Conservation (phyloP, 2,329 filamentous ascomycete species). For the Beauveria sp. region DNA sequence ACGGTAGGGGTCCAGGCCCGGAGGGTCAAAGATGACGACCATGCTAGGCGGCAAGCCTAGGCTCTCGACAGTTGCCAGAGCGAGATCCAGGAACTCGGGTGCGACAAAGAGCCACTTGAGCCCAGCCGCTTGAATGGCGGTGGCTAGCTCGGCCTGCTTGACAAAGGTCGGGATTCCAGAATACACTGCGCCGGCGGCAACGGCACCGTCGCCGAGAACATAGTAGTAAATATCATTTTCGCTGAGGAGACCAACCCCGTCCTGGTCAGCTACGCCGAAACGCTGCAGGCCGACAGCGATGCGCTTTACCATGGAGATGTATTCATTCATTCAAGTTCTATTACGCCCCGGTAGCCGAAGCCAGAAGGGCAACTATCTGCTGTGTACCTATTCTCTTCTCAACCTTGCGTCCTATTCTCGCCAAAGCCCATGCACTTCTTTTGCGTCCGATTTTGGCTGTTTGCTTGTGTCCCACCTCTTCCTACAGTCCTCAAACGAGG, state of each 20-base stretch:
- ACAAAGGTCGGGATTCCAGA: conserved; percentile 7
- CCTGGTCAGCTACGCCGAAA: neutral
- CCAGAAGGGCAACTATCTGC: too few relatives aligned
- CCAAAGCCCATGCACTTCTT: too few relatives aligned
- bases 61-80: neutral
- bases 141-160: conserved; percentile 8
- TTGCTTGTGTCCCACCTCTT: too few relatives aligned
- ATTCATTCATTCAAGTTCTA: too few relatives aligned
- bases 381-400: too few relatives aligned
- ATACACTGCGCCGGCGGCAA: neutral
- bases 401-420: too few relatives aligned
- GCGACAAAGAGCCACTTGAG: conserved; percentile 6
- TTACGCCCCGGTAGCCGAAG: too few relatives aligned
- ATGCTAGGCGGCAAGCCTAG: neutral
- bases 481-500: too few relatives aligned
- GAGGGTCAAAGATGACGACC: conserved; percentile 2
- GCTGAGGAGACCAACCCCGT: conserved; percentile 7
- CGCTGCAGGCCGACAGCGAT: neutral
- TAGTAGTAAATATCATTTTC: conserved; percentile 5
- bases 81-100: neutral
- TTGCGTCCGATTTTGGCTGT: too few relatives aligned
- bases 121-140: neutral
- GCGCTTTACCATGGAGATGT: neutral
- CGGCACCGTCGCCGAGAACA: conserved; percentile 4
- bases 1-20: neutral